Evolutionary conservation across 768 basidiomycete species (phyloP).

Genomic region (Glaciozyma martinii): DNA sequence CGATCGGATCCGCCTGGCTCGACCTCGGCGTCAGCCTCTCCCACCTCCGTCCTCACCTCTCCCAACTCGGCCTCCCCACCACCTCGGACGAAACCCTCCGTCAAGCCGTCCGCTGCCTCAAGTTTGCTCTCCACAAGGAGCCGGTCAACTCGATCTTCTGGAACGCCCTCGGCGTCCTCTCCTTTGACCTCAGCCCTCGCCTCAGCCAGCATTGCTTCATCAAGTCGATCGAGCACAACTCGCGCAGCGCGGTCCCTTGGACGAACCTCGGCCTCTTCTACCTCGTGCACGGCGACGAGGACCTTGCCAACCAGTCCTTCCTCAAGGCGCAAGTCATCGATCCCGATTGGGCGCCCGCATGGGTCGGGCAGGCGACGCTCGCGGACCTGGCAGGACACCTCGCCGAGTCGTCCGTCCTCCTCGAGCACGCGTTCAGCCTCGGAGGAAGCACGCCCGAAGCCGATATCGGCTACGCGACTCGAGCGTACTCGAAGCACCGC

Average conservation of each 20-base stretch:
- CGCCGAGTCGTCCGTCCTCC: constrained; percentile 21
- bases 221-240: constrained; percentile 72
- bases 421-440: constrained; percentile 63
- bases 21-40: constrained; percentile 63
- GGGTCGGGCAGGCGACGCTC: constrained; percentile 53
- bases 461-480: constrained; percentile 64
- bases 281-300: constrained; percentile 63
- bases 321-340: constrained; percentile 81
- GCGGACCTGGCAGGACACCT: constrained; percentile 33
- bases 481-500: constrained; percentile 47
- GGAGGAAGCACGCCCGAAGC: constrained; percentile 57
- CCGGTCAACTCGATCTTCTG: constrained; percentile 66
- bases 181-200: constrained; percentile 58
- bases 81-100: constrained; percentile 41
- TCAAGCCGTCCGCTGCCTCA: constrained; percentile 51
- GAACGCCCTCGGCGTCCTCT: constrained; percentile 68
- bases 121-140: constrained; percentile 63
- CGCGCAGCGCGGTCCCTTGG: constrained; percentile 73
- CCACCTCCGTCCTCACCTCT: constrained; percentile 42
- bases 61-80: constrained; percentile 25
- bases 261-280: constrained; percentile 81
- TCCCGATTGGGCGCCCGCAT: constrained; percentile 76
- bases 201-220: constrained; percentile 86
- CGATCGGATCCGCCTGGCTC: constrained; percentile 57
- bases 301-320: constrained; percentile 77